phyloP scores from a whole-genome alignment of 352 stramenopile species.

The Phytophthora hibernalis region DNA sequence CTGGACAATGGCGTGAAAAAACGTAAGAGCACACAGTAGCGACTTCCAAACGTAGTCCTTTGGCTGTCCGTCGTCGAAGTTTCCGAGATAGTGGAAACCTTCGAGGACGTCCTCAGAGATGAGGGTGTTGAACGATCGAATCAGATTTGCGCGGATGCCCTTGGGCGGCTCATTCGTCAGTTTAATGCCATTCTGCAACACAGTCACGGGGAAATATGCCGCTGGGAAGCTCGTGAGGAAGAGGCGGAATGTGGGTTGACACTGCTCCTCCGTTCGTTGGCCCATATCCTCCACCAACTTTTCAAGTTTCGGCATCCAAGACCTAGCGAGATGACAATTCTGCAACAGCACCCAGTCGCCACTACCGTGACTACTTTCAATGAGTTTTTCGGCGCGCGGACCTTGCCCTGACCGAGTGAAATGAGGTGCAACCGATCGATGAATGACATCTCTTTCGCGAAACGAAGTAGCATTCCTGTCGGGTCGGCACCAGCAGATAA shows the following conservation, averaged over 20 bases:
- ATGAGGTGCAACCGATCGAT: constrained; percentile 91
- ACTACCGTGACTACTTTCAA: constrained; percentile 78
- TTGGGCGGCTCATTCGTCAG: constrained; percentile 94
- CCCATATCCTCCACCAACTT: constrained; percentile 90
- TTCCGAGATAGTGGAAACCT: constrained; percentile 54
- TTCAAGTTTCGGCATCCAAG: constrained; percentile 94
- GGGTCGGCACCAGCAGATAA: constrained; percentile 92
- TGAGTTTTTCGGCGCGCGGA: constrained; percentile 90
- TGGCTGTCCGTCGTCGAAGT: constrained; percentile 65
- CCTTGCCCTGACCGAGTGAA: constrained; percentile 94
- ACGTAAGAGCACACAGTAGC: constrained; percentile 88
- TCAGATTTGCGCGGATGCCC: constrained; percentile 90
- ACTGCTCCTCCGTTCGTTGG: constrained; percentile 61
- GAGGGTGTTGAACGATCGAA: constrained; percentile 90
- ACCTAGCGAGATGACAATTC: constrained; percentile 95
- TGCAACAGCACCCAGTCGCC: constrained; percentile 95
- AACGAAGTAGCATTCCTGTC: constrained; percentile 93
- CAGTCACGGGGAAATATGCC: constrained; percentile 92
- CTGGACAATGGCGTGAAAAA: constrained; percentile 96
- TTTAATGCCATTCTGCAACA: constrained; percentile 94
- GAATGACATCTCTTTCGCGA: constrained; percentile 91
- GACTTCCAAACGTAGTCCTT: constrained; percentile 90
- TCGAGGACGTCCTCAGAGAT: constrained; percentile 80
- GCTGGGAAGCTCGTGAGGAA: constrained; percentile 94
- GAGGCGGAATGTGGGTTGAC: constrained; percentile 84